A percentile compares a stretch with the other conserved stretches of the same genome.
Evolutionary conservation across 2,329 filamentous ascomycete species (phyloP).

Genomic region (Pseudomassariella vexata): DNA sequence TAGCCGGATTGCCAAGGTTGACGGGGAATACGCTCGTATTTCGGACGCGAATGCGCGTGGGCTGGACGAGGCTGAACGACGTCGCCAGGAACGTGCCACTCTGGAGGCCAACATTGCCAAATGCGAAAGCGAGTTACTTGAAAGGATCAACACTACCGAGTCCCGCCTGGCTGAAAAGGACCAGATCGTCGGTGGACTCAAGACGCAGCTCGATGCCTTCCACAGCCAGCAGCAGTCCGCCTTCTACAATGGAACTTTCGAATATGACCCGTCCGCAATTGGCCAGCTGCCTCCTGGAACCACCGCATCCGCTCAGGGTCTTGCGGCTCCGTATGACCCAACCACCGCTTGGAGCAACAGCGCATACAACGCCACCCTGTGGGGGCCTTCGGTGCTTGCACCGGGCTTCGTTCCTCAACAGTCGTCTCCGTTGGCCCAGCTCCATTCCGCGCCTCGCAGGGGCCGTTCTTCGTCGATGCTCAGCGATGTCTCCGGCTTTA

Average conservation of each 20-base stretch:
- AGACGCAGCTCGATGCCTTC: constrained; percentile 33
- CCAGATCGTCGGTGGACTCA: constrained; percentile 30
- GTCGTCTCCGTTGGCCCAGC: constrained; percentile 23
- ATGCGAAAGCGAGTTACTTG: constrained; percentile 37
- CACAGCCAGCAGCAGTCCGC: constrained; percentile 28
- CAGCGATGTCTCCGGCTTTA: constrained; percentile 61
- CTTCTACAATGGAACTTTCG: constrained; percentile 24
- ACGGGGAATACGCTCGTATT: constrained; percentile 66
- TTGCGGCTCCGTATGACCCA: constrained; percentile 18
- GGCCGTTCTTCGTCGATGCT: constrained; percentile 63
- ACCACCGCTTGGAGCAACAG: constrained; percentile 25
- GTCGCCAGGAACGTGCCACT: constrained; percentile 42
- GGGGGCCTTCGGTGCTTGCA: constrained; percentile 28
- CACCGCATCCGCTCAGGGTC: constrained; percentile 7
- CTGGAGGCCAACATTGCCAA: constrained; percentile 41
- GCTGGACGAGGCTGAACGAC: constrained; percentile 57
- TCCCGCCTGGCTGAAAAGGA: constrained; percentile 31
- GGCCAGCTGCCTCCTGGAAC: constrained; percentile 8
- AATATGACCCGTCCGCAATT: constrained; percentile 19
- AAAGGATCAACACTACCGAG: constrained; percentile 31
- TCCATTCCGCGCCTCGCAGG: constrained; percentile 31
- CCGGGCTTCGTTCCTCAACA: constrained; percentile 32
- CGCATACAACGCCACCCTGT: constrained; percentile 24
- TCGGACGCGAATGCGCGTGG: constrained; percentile 62
- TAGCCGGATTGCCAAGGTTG: constrained; percentile 64